Percentiles rank a stretch among this genome's conserved stretches.
phyloP scores from a whole-genome alignment of 2,329 filamentous ascomycete species.

The Pestalotiopsis sp. region DNA sequence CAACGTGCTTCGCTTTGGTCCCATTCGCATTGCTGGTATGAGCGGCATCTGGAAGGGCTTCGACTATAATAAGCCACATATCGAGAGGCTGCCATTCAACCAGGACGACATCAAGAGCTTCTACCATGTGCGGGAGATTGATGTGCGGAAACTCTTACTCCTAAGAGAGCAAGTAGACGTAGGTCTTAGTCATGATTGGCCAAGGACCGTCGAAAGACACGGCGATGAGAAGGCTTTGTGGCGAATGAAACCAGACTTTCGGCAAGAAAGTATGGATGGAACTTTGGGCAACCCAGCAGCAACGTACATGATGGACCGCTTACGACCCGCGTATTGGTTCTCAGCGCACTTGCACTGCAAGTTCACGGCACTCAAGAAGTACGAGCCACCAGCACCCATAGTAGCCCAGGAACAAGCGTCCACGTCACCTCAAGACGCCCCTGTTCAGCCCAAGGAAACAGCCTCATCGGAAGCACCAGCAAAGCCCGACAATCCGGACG shows the following conservation, averaged over 20 bases:
- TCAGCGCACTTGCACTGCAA: slow-evolving; percentile 91
- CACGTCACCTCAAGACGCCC: slow-evolving; percentile 23
- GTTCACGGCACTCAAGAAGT: slow-evolving; percentile 71
- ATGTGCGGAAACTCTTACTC: slow-evolving; percentile 86
- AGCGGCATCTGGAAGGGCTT: slow-evolving; percentile 95
- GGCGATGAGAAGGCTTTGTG: slow-evolving; percentile 74
- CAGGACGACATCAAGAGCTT: slow-evolving; percentile 75
- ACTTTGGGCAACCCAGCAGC: slow-evolving; percentile 81
- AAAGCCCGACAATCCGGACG: slow-evolving; percentile 58
- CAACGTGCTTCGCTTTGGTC: slow-evolving; percentile 82
- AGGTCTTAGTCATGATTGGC: slow-evolving; percentile 96
- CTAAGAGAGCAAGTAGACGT: slow-evolving; percentile 87
- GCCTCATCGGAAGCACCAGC: background rate
- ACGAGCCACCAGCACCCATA: slow-evolving; percentile 29
- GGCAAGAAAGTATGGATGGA: slow-evolving; percentile 73
- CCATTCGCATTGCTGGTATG: slow-evolving; percentile 83
- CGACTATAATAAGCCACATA: slow-evolving; percentile 82
- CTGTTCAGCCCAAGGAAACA: slow-evolving; percentile 12
- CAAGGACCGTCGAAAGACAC: slow-evolving; percentile 76
- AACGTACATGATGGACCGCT: slow-evolving; percentile 75
- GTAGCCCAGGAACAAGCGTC: slow-evolving; percentile 7
- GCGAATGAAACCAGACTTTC: slow-evolving; percentile 72
- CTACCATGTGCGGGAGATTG: slow-evolving; percentile 88
- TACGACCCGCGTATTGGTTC: slow-evolving; percentile 89
- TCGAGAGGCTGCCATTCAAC: slow-evolving; percentile 85